Evolutionary conservation across 306 rosid species (phyloP), one percentile per base, ranked within the genome.

Genomic region (Dalbergia cultrata): DNA sequence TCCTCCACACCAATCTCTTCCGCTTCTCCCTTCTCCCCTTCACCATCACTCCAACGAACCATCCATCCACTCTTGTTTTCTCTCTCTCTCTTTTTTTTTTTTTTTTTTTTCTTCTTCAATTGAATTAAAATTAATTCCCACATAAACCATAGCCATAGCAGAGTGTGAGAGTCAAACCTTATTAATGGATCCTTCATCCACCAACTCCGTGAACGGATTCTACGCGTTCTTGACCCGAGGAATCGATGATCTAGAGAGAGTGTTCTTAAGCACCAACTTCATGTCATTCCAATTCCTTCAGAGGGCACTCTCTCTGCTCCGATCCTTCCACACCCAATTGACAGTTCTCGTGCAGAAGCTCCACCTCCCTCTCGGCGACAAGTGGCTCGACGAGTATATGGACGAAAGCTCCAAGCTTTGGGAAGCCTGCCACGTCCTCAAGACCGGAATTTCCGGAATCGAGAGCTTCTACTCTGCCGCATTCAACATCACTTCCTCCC

Each of bases 341-440:
- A 93, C 91, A 37, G 94, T 90, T 3, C 90, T 96, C 26, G 99
- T 96, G 37, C 99, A 96, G 53, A 96, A 93, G 82, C 99, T 96
- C 57, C 99, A 96, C 81, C 89, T 96, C 9, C 99, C 99, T 0
- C 89, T 90, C 6, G 99, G 99, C 18, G 99, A 96, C 74, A 96
- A 96, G 86, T 96, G 99, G 99, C 94, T 96, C 13, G 98, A 96
- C 77, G 99, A 96, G 78, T 96, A 96, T 87, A 96, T 96, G 99
- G 99, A 96, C 76, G 98, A 96, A 79, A 96, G 98, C 65, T 89
- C 98, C n/a, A 96, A 90, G 83, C 99, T 96, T 18, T 96, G 99
- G 99, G 98, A 96, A 39, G 97, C 97, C 66, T 96, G 98, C 52
- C 97, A 92, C 79, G 97, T 96, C 73, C 92, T 96, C 66, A 96